Conservation (phyloP, 2,329 filamentous ascomycete genomes). For the Onygenales sp. region DNA sequence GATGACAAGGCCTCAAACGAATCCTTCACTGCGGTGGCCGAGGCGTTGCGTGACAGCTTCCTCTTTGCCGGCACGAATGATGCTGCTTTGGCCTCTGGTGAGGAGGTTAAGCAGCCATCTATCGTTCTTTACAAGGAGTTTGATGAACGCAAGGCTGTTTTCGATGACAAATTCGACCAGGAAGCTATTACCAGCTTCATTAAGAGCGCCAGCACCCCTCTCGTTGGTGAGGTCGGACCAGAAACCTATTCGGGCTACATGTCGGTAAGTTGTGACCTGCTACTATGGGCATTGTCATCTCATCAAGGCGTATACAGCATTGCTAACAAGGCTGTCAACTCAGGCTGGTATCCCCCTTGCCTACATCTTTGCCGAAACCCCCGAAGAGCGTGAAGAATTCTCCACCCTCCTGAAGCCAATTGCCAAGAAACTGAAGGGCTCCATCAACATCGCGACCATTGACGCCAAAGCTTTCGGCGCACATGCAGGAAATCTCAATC, state of each 20-base stretch:
- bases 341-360: conserved; percentile 79
- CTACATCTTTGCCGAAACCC: conserved; percentile 92
- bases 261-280: conserved; percentile 44
- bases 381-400: conserved; percentile 77
- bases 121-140: conserved; percentile 96
- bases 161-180: conserved; percentile 69
- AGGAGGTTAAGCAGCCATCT: conserved; percentile 77
- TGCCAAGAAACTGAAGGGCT: conserved; percentile 85
- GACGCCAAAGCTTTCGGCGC: conserved; percentile 90
- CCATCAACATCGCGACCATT: conserved; percentile 96
- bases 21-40: conserved; percentile 64
- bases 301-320: not conserved
- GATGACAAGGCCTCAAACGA: conserved; percentile 79
- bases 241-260: conserved; percentile 97
- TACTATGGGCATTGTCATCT: no score
- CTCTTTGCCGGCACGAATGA: conserved; percentile 87
- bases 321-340: conserved; percentile 8
- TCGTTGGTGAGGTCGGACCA: conserved; percentile 91
- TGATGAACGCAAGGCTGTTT: conserved; percentile 88
- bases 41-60: conserved; percentile 76
- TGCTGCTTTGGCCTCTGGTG: conserved; percentile 72
- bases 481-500: conserved; percentile 93
- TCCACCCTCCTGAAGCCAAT: conserved; percentile 70
- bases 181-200: conserved; percentile 75
- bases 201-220: conserved; percentile 73